phyloP scores from a whole-genome alignment of 202 grass and related monocot genomes.

The Carex arenaria region DNA sequence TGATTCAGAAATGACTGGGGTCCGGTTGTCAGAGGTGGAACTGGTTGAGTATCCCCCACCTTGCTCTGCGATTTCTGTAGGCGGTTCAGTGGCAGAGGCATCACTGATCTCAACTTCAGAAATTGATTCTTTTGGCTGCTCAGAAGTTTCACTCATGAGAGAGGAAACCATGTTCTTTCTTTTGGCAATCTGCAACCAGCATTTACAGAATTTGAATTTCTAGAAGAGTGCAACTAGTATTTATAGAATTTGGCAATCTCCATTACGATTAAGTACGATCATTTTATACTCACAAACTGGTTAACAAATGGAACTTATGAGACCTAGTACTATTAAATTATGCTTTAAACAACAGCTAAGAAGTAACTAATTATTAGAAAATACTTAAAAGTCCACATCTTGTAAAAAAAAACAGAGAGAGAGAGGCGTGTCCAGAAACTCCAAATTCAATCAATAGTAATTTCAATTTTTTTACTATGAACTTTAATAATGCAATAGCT shows the following conservation, averaged over 20 bases:
- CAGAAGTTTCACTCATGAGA: neutral
- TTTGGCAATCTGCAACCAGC: conserved; percentile 22
- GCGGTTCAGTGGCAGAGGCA: neutral
- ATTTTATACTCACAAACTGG: neutral
- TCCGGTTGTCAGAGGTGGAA: neutral
- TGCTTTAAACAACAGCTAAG: neutral
- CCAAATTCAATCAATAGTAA: neutral
- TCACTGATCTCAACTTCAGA: conserved; percentile 18
- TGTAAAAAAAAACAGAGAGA: neutral
- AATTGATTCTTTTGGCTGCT: neutral
- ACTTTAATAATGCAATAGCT: no score
- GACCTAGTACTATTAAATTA: neutral
- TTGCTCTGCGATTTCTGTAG: neutral
- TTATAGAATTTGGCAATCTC: neutral
- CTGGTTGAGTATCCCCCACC: neutral
- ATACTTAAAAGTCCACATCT: neutral
- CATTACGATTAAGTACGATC: neutral
- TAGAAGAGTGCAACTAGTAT: neutral
- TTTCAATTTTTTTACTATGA: neutral
- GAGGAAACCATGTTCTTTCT: conserved; percentile 27
- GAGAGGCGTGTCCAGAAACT: neutral
- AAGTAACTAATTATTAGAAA: neutral
- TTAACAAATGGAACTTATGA: neutral
- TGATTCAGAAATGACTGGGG: neutral
- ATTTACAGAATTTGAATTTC: neutral